Conservation (phyloP, 2,329 filamentous ascomycete genomes). For the Aspergillus fumigatus region DNA sequence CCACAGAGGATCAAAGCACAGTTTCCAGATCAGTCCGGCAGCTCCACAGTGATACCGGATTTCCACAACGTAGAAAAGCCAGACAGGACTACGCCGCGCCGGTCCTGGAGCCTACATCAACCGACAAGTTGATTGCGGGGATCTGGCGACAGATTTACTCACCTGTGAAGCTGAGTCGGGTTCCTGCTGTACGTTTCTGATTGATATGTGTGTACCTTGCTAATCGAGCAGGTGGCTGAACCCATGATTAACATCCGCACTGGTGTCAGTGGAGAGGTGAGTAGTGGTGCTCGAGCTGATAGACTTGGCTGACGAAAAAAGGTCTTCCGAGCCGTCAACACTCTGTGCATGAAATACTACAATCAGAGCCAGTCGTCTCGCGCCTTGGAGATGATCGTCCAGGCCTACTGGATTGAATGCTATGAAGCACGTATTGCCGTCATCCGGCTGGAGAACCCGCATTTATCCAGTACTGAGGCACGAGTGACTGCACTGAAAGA, state of each 20-base stretch:
- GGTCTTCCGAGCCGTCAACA: constrained; percentile 20
- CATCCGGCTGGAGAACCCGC: constrained; percentile 36
- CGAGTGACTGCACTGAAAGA: constrained; percentile 51
- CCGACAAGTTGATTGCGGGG: constrained; percentile 47
- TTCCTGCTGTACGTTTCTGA: constrained; percentile 11
- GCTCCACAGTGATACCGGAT: constrained; percentile 22
- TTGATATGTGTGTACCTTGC: neutral
- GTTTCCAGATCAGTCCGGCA: constrained; percentile 12
- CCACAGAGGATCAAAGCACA: neutral
- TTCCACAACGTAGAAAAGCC: constrained; percentile 20
- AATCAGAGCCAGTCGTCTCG: constrained; percentile 49
- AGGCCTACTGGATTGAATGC: constrained; percentile 54
- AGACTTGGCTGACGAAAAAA: neutral
- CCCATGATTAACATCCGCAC: constrained; percentile 15
- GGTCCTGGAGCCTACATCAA: constrained; percentile 43
- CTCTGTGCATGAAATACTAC: constrained; percentile 26
- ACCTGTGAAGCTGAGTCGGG: constrained; percentile 13
- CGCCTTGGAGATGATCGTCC: constrained; percentile 56
- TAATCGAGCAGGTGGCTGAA: constrained; percentile 6
- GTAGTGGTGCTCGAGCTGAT: neutral
- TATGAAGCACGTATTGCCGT: constrained; percentile 49
- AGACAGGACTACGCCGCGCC: constrained; percentile 31
- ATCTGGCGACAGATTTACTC: constrained; percentile 48
- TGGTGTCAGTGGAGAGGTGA: constrained; percentile 15
- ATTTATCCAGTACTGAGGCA: constrained; percentile 44